phyloP scores from a whole-genome alignment of 371 early-diverging fungal genomes.

The Mortierella polycephala region DNA sequence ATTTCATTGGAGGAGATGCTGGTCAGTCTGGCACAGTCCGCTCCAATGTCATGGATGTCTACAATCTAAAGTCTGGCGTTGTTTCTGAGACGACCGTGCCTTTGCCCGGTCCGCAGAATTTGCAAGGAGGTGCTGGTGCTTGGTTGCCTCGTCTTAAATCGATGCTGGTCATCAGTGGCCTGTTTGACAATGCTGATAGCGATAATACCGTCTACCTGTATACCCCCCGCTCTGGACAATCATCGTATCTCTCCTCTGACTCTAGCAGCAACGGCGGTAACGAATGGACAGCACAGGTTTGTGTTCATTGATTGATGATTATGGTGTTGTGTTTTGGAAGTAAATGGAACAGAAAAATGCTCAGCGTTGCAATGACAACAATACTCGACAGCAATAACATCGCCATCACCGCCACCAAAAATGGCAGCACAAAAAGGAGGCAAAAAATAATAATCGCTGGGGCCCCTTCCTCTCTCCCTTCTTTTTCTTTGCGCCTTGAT shows the following conservation, averaged over 20 bases:
- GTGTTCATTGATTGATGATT: slow-evolving; percentile 4
- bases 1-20: slow-evolving; percentile 16
- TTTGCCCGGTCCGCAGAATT: slow-evolving; percentile 23
- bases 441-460: too few relatives aligned
- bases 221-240: slow-evolving; percentile 1
- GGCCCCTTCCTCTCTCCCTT: neutral
- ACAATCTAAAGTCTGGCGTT: slow-evolving; percentile 17
- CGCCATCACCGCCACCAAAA: too few relatives aligned
- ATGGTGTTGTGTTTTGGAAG: neutral
- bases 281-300: slow-evolving; percentile 24
- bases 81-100: slow-evolving; percentile 21
- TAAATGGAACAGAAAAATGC: too few relatives aligned
- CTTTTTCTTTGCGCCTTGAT: neutral
- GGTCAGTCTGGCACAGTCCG: slow-evolving; percentile 13
- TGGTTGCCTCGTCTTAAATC: slow-evolving; percentile 17
- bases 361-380: too few relatives aligned
- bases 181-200: slow-evolving; percentile 13
- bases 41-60: slow-evolving; percentile 16
- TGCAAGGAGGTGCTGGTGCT: slow-evolving; percentile 20
- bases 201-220: slow-evolving; percentile 16
- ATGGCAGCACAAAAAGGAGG: too few relatives aligned
- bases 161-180: slow-evolving; percentile 24
- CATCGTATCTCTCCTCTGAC: neutral
- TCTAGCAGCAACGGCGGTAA: neutral
- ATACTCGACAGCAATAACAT: too few relatives aligned